These are phyloP conservation scores for Senna siamea DNA, from an alignment of 306 rosid genomes.

Conservation along the genomic window DNA sequence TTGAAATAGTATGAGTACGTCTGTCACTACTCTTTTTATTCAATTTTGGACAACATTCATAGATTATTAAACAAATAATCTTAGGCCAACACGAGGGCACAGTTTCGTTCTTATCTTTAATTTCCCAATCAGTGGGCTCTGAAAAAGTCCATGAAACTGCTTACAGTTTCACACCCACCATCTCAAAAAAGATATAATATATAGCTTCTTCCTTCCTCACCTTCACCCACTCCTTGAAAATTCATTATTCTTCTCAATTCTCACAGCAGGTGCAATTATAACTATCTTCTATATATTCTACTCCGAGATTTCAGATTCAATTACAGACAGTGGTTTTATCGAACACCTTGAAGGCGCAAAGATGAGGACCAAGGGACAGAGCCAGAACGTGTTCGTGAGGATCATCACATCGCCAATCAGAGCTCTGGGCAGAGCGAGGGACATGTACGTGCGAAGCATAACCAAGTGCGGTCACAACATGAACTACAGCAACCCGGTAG, in stretches of 20 bases:
- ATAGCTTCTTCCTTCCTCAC: neutral
- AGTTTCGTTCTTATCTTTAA: slow-evolving; percentile 45
- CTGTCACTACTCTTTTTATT: neutral
- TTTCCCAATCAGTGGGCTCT: slow-evolving; percentile 47
- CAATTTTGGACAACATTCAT: slow-evolving; percentile 29
- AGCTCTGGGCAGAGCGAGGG: slow-evolving; percentile 59
- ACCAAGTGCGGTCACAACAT: slow-evolving; percentile 46
- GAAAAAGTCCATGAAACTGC: slow-evolving; percentile 47
- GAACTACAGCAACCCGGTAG: slow-evolving; percentile 39
- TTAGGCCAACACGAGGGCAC: slow-evolving; percentile 31
- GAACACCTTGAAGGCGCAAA: neutral
- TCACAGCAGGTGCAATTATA: neutral
- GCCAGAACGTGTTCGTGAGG: slow-evolving; percentile 54
- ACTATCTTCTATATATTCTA: neutral
- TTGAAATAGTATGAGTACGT: slow-evolving; percentile 19
- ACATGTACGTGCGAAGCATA: slow-evolving; percentile 68
- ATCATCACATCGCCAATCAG: slow-evolving; percentile 65
- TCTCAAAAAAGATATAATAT: neutral
- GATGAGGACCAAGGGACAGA: slow-evolving; percentile 46
- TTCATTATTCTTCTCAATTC: neutral
- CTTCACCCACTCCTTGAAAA: neutral
- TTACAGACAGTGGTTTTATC: neutral
- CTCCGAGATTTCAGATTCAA: too few species aligned
- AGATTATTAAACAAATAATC: neutral
- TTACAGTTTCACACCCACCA: slow-evolving; percentile 35